phyloP scores from a whole-genome alignment of 1,284 basidiomycete genomes.

The Xerocomus amazonicus region DNA sequence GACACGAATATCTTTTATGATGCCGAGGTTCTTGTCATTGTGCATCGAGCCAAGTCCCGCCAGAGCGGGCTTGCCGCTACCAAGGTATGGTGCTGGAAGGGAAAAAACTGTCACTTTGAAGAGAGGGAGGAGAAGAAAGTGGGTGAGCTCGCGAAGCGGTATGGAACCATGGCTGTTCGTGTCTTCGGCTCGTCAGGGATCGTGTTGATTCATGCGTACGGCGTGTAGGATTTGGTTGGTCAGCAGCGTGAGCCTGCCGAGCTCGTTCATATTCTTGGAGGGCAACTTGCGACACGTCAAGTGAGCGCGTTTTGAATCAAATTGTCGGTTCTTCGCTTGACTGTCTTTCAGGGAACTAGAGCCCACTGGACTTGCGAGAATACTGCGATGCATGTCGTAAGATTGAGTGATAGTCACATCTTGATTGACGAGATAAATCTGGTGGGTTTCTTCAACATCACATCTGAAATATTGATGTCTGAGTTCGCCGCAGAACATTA shows the following conservation, averaged over 20 bases:
- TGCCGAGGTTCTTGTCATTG: conserved; percentile 59
- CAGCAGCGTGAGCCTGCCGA: conserved; percentile 63
- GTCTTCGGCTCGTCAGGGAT: background rate
- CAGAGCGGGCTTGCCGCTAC: conserved; percentile 63
- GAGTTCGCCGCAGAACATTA: conserved; percentile 44
- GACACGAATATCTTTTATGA: conserved; percentile 65
- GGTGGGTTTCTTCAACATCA: conserved; percentile 39
- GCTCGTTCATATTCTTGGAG: conserved; percentile 61
- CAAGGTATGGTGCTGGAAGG: conserved; percentile 71
- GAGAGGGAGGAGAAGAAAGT: conserved; percentile 63
- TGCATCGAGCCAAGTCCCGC: conserved; percentile 64
- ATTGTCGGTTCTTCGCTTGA: conserved; percentile 5
- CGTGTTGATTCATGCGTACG: background rate
- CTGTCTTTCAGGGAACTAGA: conserved; percentile 52
- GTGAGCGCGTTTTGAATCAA: conserved; percentile 34
- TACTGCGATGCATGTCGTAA: conserved; percentile 72
- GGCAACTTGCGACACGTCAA: conserved; percentile 64
- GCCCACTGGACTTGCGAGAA: conserved; percentile 74
- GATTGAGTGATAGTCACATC: conserved; percentile 46
- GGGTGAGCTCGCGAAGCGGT: conserved; percentile 65
- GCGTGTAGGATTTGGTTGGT: conserved; percentile 43
- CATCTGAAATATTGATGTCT: conserved; percentile 2
- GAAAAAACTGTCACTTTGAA: conserved; percentile 47
- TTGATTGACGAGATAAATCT: conserved; percentile 72
- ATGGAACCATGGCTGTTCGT: conserved; percentile 57